A percentile compares a stretch with the other conserved stretches of the same genome.
Evolutionary conservation across 169 alveolate genomes (phyloP).

Genomic region (Sarcocystis neurona): DNA sequence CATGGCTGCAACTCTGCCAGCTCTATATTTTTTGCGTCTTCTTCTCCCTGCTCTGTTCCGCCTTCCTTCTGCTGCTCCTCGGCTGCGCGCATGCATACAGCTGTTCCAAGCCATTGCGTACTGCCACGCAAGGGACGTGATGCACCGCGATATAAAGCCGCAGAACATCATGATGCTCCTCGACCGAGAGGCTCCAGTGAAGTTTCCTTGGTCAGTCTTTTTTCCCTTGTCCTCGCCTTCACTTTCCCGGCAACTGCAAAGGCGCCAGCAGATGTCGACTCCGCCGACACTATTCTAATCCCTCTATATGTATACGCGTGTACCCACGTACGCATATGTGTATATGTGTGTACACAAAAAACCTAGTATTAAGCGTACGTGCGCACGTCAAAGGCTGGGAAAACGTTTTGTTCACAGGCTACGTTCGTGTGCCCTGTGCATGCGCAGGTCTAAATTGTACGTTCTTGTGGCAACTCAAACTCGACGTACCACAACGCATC

Average conservation of each 20-base stretch:
- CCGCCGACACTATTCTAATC: not conserved
- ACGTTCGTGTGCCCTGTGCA: too few relatives aligned
- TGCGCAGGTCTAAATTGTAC: too few relatives aligned
- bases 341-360: not conserved
- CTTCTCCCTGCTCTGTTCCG: not conserved
- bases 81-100: constrained; percentile 41
- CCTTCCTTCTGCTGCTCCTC: constrained; percentile 33
- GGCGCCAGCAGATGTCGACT: not conserved
- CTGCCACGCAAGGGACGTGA: constrained; percentile 39
- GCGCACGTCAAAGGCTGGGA: too few relatives aligned
- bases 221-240: not conserved
- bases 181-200: constrained; percentile 18
- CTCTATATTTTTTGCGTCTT: not conserved
- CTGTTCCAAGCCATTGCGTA: constrained; percentile 38
- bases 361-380: too few relatives aligned
- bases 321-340: not conserved
- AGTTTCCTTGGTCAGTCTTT: not conserved
- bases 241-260: not conserved
- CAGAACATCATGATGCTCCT: constrained; percentile 36
- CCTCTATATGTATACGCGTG: not conserved
- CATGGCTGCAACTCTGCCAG: not conserved
- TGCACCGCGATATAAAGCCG: constrained; percentile 65
- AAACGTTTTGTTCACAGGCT: too few relatives aligned
- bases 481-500: too few relatives aligned
- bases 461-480: too few relatives aligned